phyloP scores from a whole-genome alignment of 192 early-diverging fungal species.

The Backusella sp. region DNA sequence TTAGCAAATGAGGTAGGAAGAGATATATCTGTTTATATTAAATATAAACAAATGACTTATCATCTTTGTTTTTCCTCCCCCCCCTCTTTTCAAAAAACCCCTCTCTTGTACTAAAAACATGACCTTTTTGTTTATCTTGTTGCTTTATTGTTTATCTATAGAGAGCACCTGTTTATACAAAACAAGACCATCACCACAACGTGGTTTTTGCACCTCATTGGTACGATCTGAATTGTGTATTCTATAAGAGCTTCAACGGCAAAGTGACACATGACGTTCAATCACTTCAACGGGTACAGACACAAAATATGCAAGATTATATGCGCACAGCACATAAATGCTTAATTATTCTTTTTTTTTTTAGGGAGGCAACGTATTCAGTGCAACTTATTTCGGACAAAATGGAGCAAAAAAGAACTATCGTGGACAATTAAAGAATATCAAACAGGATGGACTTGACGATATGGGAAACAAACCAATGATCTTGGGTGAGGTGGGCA shows the following conservation, averaged over 20 bases:
- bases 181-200: constrained; percentile 50
- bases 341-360: constrained; percentile 4
- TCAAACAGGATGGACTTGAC: constrained; percentile 54
- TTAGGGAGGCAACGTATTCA: constrained; percentile 70
- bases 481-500: constrained; percentile 80
- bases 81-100: neutral
- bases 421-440: constrained; percentile 65
- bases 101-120: neutral
- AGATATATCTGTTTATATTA: neutral
- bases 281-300: constrained; percentile 58
- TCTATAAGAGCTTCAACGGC: constrained; percentile 69
- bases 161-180: constrained; percentile 44
- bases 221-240: constrained; percentile 82
- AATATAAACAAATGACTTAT: constrained; percentile 25
- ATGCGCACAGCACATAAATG: neutral
- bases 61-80: neutral
- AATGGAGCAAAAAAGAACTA: constrained; percentile 78
- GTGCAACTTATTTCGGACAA: constrained; percentile 77
- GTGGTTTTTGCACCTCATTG: constrained; percentile 83
- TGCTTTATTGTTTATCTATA: constrained; percentile 7
- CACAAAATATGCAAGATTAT: neutral
- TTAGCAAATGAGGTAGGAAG: constrained; percentile 68
- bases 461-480: constrained; percentile 65
- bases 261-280: constrained; percentile 82
- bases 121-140: neutral